Percentiles rank a stretch among this genome's conserved stretches.
These are phyloP conservation scores for Drosera spatulata DNA, from an alignment of 179 eudicot genomes.

Conservation along the genomic window DNA sequence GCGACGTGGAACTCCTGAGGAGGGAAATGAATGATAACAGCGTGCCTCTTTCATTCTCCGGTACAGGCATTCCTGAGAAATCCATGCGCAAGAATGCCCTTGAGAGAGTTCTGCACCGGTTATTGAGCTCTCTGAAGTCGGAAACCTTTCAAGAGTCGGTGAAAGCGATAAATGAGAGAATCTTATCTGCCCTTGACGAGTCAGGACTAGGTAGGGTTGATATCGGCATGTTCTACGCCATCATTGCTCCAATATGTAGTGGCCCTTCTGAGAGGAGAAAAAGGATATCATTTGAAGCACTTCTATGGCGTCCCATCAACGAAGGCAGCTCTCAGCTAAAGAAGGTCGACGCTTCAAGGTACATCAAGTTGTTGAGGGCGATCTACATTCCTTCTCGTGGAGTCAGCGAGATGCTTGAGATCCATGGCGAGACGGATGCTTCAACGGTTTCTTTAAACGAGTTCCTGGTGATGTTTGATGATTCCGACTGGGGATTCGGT, in stretches of 20 bases:
- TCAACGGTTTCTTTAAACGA: constrained; percentile 53
- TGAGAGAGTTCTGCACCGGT: constrained; percentile 58
- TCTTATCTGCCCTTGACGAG: constrained; percentile 71
- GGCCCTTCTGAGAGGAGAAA: constrained; percentile 75
- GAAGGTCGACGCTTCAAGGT: constrained; percentile 55
- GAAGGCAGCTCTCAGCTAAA: constrained; percentile 46
- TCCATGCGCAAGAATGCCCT: constrained; percentile 79
- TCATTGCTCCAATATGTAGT: constrained; percentile 76
- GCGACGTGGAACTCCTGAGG: constrained; percentile 69
- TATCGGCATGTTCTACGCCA: constrained; percentile 89
- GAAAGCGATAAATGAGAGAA: constrained; percentile 77
- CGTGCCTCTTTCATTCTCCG: constrained; percentile 76
- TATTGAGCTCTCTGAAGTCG: constrained; percentile 77
- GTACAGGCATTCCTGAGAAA: constrained; percentile 69
- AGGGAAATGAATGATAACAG: constrained; percentile 65
- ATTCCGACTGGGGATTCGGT: constrained; percentile 86
- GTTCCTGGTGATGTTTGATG: constrained; percentile 75
- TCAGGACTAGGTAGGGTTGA: constrained; percentile 75
- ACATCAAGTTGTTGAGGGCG: constrained; percentile 65
- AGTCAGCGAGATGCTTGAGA: constrained; percentile 63
- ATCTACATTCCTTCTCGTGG: constrained; percentile 73
- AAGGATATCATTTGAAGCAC: constrained; percentile 72
- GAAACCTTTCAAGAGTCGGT: constrained; percentile 92
- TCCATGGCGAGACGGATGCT: constrained; percentile 62
- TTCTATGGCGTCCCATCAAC: constrained; percentile 74